Conservation (phyloP, 345 rosid genomes). For the Aquilaria malaccensis region DNA sequence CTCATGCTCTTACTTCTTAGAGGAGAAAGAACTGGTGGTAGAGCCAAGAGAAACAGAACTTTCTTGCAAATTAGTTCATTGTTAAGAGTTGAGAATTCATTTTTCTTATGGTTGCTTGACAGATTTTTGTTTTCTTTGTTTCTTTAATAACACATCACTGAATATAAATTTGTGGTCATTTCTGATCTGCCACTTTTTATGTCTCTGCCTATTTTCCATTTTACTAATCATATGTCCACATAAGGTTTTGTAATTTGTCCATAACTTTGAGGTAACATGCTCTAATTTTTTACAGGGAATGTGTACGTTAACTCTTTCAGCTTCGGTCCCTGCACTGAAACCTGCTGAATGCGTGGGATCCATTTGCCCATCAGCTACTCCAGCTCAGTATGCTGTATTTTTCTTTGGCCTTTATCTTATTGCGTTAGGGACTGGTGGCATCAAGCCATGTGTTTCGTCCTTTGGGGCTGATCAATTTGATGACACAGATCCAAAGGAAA, state of each 20-base stretch:
- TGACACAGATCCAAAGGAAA: slow-evolving; percentile 71
- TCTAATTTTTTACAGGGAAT: slow-evolving; percentile 53
- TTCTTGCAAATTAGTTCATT: too few species aligned
- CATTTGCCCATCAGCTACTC: slow-evolving; percentile 62
- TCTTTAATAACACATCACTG: too few species aligned
- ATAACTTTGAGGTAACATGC: background rate
- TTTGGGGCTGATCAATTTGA: slow-evolving; percentile 98
- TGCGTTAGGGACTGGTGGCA: slow-evolving; percentile 91
- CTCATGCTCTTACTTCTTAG: too few species aligned
- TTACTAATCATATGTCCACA: background rate
- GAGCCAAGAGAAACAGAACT: too few species aligned
- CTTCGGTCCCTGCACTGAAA: slow-evolving; percentile 56
- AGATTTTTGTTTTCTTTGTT: too few species aligned
- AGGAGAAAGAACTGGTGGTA: too few species aligned
- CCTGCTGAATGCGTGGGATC: slow-evolving; percentile 59
- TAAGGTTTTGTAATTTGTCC: too few species aligned
- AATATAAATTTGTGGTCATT: too few species aligned
- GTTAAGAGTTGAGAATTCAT: too few species aligned
- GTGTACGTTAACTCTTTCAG: slow-evolving; percentile 81
- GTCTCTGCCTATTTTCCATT: background rate
- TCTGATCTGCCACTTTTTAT: background rate
- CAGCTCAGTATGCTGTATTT: slow-evolving; percentile 64
- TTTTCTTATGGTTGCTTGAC: too few species aligned
- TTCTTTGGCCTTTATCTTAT: slow-evolving; percentile 87
- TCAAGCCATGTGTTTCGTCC: slow-evolving; percentile 92